Conservation (phyloP, 78 protist species). For the Dictyostelium intermedium region DNA sequence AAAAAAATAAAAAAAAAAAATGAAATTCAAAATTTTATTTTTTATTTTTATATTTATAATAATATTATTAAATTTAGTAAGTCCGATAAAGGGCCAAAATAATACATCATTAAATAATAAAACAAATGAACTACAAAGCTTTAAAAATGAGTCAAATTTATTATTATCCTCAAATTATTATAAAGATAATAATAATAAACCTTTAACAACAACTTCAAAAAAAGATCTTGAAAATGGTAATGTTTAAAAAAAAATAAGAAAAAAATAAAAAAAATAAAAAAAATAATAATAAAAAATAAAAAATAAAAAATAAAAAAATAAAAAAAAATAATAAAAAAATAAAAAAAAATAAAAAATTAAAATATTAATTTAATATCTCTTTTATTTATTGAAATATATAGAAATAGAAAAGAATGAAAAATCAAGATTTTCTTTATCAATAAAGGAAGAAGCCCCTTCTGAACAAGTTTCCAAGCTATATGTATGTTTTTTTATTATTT, state of each 20-base stretch:
- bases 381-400: too few relatives aligned
- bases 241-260: not conserved
- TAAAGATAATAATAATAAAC: too few relatives aligned
- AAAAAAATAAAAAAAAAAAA: too few relatives aligned
- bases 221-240: not conserved
- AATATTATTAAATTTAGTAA: too few relatives aligned
- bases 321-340: too few relatives aligned
- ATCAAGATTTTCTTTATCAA: not conserved
- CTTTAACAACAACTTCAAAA: not conserved
- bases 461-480: not conserved
- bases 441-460: not conserved
- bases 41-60: too few relatives aligned
- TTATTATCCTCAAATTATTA: not conserved
- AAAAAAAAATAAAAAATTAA: too few relatives aligned
- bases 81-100: not conserved
- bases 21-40: not conserved
- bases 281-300: too few relatives aligned
- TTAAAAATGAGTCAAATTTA: not conserved
- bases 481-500: not conserved
- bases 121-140: too few relatives aligned
- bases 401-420: not conserved
- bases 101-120: not conserved
- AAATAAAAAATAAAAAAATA: too few relatives aligned
- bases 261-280: too few relatives aligned
- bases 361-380: too few relatives aligned